Conservation (phyloP, 139 green algal genomes). For the Tetradesmus lagerheimii region DNA sequence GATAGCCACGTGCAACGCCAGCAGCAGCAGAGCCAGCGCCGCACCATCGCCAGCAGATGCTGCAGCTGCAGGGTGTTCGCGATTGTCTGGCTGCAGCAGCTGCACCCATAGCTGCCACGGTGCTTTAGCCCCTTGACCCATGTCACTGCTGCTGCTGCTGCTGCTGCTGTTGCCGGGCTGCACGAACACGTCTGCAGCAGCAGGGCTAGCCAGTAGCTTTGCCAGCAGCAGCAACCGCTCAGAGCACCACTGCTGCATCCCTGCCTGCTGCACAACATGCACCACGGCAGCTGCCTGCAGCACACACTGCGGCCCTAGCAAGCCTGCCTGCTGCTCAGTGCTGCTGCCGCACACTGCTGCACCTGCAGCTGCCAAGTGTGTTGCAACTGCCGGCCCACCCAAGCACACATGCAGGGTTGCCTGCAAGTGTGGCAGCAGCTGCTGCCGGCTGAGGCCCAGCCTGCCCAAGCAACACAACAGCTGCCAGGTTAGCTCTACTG, state of each 20-base stretch:
- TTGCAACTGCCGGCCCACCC: background rate
- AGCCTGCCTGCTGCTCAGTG: background rate
- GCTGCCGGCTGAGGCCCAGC: background rate
- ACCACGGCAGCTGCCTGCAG: background rate
- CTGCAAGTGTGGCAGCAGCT: background rate
- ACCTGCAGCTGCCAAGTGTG: background rate
- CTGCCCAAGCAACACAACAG: background rate
- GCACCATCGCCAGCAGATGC: background rate
- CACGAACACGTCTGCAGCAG: background rate
- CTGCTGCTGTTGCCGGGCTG: background rate
- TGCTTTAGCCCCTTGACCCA: too few relatives aligned
- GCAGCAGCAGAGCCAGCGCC: background rate
- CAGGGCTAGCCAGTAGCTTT: background rate
- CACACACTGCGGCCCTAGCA: background rate
- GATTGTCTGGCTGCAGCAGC: background rate
- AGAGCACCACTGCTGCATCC: background rate
- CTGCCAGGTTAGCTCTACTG: background rate
- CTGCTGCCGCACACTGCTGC: background rate
- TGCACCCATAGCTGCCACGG: too few relatives aligned
- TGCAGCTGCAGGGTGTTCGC: background rate
- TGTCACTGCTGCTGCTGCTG: too few relatives aligned
- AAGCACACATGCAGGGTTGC: background rate
- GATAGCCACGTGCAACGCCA: background rate
- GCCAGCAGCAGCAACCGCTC: constrained; percentile 7
- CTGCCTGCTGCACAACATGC: background rate